Base-by-base conservation (phyloP, 192 early-diverging fungal species). In the Thoreauomyces humboldtii region DNA sequence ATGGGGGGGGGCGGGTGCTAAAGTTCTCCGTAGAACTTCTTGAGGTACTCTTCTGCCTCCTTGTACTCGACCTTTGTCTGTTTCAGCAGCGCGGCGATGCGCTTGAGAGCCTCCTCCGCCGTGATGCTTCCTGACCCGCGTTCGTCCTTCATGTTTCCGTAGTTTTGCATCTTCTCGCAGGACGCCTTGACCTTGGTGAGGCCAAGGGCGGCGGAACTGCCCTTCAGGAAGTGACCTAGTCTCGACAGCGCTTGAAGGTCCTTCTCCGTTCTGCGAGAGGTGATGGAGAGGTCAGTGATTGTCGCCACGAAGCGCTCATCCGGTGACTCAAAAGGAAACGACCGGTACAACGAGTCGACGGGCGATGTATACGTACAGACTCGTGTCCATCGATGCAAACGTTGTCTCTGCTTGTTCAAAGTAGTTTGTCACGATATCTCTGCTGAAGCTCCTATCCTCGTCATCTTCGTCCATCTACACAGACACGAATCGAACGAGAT, bases 181-280 rank as follows among this genome's bases (percentile, higher is more conserved):
- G 88, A 85, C 24, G 75, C 81, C 55, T 86, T 87, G 21, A 97
- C 88, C 66, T 86, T 89, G 42, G 74, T 84, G 21, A 94, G 65
- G 19, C 94, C 94, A 32, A 97, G 76, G 0, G 89, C 87, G 6
- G 91, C 91, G 1, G 93, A 94, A 54, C 87, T 89, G 17, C 94
- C 94, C 61, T 97, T 97, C 37, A 95, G 70, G 68, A 93, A 97
- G 61, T 97, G 94, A 4, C 94, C 94, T 25, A 93, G 73, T 31
- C 84, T 75, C 14, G 90, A 91, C 1, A 95, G 80, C 47, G 83
- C 81, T 2, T 63, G 51, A 4, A 95, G 76, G 63, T 95, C 83
- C 34, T 86, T 78, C 45, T 63, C 42, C 29, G 69, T 27, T 29
- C 50, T 52, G 21, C 7, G 31, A 11, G 15, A 29, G 3, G 31